Evolutionary conservation across 1,284 basidiomycete genomes (phyloP).

Genomic region (Xerocomus nothofagi): DNA sequence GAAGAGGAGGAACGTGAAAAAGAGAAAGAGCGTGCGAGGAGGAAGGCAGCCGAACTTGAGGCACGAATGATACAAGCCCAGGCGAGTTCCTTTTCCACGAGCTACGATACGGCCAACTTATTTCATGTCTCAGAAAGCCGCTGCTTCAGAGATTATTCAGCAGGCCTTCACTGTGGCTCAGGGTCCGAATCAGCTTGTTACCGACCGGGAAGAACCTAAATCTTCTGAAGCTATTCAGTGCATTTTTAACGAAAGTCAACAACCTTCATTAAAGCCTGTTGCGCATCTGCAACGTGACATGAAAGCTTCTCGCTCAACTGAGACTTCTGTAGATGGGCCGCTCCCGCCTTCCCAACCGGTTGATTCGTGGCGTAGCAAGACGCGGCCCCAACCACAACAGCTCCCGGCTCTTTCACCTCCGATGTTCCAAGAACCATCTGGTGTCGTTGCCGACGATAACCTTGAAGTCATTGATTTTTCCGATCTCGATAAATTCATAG

Average conservation of each 20-base stretch:
- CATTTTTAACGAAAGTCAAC: conserved; percentile 27
- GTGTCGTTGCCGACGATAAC: conserved; percentile 53
- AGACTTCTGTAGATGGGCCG: conserved; percentile 20
- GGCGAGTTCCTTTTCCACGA: conserved; percentile 8
- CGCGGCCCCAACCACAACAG: conserved; percentile 33
- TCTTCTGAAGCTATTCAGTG: conserved; percentile 2
- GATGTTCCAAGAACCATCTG: conserved; percentile 45
- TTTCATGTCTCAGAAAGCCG: conserved; percentile 14
- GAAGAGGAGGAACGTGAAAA: conserved; percentile 87
- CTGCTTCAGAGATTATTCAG: conserved; percentile 11
- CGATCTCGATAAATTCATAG: conserved; percentile 69
- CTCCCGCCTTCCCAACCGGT: conserved; percentile 39
- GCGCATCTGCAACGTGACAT: conserved; percentile 28
- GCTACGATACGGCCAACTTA: conserved; percentile 9
- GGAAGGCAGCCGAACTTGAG: conserved; percentile 86
- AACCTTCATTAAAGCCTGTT: conserved; percentile 36
- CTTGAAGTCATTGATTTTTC: conserved; percentile 77
- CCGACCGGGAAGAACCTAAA: conserved; percentile 4
- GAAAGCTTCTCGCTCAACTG: conserved; percentile 27
- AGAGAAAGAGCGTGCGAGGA: conserved; percentile 79
- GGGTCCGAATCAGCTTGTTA: conserved; percentile 3
- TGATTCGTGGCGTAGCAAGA: conserved; percentile 66
- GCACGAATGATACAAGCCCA: conserved; percentile 56
- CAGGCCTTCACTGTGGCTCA: conserved; percentile 11
- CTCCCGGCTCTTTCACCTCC: conserved; percentile 36